Conservation (phyloP, 345 rosid species). For the Mallotus nudiflorus region DNA sequence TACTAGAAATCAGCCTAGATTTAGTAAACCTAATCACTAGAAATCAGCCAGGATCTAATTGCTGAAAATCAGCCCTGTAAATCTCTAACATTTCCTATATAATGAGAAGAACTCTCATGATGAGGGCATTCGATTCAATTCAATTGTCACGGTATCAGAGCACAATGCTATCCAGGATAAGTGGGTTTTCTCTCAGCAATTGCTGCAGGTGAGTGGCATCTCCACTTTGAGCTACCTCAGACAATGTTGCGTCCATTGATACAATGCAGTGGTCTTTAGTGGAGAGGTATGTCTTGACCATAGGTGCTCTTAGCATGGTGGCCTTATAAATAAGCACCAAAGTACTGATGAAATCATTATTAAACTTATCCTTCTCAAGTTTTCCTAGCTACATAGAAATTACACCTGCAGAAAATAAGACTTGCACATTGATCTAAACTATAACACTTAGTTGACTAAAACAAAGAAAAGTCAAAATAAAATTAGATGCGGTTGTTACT, state of each 20-base stretch:
- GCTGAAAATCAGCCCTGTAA: too few species aligned
- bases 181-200: slow-evolving; percentile 29
- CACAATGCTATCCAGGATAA: slow-evolving; percentile 24
- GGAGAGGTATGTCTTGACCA: neutral
- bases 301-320: neutral
- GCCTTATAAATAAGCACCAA: neutral
- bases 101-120: too few species aligned
- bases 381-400: neutral
- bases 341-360: neutral
- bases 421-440: neutral
- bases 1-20: too few species aligned
- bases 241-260: slow-evolving; percentile 23
- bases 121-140: too few species aligned
- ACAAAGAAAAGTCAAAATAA: neutral
- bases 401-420: neutral
- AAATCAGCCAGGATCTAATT: too few species aligned
- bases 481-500: too few species aligned
- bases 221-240: slow-evolving; percentile 27
- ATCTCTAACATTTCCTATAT: too few species aligned
- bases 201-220: slow-evolving; percentile 14
- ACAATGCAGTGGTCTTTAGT: neutral
- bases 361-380: neutral
- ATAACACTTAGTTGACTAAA: neutral
- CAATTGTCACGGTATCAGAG: too few species aligned
- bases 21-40: too few species aligned